Evolutionary conservation across 129 eudicot genomes (phyloP), one percentile per base, ranked within the genome.

Genomic region (Ambrosia trifida): DNA sequence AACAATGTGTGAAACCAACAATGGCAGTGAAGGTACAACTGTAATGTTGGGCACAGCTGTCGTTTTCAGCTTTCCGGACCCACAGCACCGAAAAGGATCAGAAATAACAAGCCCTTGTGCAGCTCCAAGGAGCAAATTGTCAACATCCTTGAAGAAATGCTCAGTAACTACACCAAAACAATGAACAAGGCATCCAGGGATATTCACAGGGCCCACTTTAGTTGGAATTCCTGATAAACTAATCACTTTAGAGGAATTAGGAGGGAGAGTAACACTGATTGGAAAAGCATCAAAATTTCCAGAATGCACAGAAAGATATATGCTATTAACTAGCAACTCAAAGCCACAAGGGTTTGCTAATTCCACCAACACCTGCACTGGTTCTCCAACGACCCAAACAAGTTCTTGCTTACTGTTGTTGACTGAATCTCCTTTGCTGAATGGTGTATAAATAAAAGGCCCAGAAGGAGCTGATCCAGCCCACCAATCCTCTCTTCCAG

Each of bases 321-420:
- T 89, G 76, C 96, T 89, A 62, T 89, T 93, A 36, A 94, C 95
- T 76, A 76, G 71, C n/a, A 94, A 69, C 49, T 89, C 91, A 67
- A 94, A 94, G 24, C 98, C 96, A 68, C 98, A 94, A 13, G 98
- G 98, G 81, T 94, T 94, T 11, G 98, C 98, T 76, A 94, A 81
- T 79, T 94, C 97, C 56, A 94, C 97, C 64, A 89, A 69, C 53
- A 94, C 96, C 70, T 94, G 98, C 61, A 94, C 87, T 9, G 95
- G 92, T 79, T 94, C 98, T 46, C 96, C 98, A 75, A 94, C 89
- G 60, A 94, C 95, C 98, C 96, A 94, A 38, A 86, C 78, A 13
- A 89, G 79, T 58, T 94, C 98, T 73, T 89, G 98, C 76, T 89
- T 94, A 66, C 82, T 78, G 67, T 51, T 76, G 69, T 38, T 72